phyloP scores from a whole-genome alignment of 352 stramenopile genomes.

The Phytophthora uliginosa region DNA sequence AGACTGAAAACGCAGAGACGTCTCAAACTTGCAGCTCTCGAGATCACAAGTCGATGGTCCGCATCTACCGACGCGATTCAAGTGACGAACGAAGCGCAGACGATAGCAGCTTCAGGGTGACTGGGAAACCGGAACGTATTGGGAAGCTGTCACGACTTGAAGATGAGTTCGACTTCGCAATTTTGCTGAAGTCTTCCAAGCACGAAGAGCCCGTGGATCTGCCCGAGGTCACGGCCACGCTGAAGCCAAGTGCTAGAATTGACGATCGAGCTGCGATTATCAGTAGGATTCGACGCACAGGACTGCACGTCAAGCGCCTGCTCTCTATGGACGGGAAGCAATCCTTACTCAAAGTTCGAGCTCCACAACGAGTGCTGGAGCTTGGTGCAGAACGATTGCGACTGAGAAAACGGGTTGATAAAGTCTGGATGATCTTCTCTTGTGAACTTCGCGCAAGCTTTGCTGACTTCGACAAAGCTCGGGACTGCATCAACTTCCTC shows the following conservation, averaged over 20 bases:
- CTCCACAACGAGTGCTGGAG: constrained; percentile 73
- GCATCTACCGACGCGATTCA: constrained; percentile 3
- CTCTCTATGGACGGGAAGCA: constrained; percentile 81
- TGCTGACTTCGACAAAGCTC: constrained; percentile 60
- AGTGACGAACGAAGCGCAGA: constrained; percentile 25
- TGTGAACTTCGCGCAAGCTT: constrained; percentile 75
- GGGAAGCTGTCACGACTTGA: constrained; percentile 76
- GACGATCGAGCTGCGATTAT: constrained; percentile 51
- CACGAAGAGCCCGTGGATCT: constrained; percentile 69
- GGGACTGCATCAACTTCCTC: constrained; percentile 64
- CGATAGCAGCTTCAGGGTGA: constrained; percentile 18
- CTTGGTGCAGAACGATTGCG: constrained; percentile 71
- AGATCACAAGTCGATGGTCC: constrained; percentile 8
- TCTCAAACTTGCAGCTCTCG: constrained; percentile 1
- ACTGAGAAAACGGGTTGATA: constrained; percentile 78
- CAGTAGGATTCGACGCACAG: constrained; percentile 64
- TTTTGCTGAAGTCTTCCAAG: constrained; percentile 82
- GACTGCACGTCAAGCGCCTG: constrained; percentile 78
- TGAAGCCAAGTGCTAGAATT: constrained; percentile 25
- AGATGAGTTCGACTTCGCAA: constrained; percentile 88
- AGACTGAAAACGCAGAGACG: neutral
- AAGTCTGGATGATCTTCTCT: constrained; percentile 87
- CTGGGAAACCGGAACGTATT: constrained; percentile 45
- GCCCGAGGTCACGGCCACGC: constrained; percentile 12
- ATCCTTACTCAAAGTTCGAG: constrained; percentile 82